These are phyloP conservation scores for Jatropha multifida DNA, from an alignment of 441 rosid species.

Conservation along the genomic window DNA sequence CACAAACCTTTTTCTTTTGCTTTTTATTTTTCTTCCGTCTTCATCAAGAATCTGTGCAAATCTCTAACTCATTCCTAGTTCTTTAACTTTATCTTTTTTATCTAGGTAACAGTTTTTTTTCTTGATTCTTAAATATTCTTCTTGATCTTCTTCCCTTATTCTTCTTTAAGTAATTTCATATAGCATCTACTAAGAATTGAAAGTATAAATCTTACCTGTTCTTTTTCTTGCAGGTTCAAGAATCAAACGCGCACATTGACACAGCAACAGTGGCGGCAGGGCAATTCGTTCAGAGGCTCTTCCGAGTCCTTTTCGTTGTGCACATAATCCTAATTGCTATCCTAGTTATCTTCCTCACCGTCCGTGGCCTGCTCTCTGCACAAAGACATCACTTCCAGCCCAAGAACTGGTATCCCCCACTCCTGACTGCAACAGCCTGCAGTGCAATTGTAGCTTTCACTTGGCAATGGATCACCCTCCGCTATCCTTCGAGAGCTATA, in stretches of 20 bases:
- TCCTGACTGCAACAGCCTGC: conserved; percentile 54
- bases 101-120: not conserved
- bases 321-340: conserved; percentile 50
- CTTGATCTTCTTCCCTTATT: not conserved
- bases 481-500: conserved; percentile 52
- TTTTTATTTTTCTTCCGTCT: conserved; percentile 2
- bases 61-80: not conserved
- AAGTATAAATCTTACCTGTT: not conserved
- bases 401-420: conserved; percentile 76
- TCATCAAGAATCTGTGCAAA: conserved; percentile 3
- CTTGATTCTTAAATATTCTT: not conserved
- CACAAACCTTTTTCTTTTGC: not conserved
- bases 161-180: not conserved
- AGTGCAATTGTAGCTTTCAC: conserved; percentile 49
- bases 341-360: conserved; percentile 48
- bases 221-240: conserved; percentile 47
- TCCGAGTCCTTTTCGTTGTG: conserved; percentile 49
- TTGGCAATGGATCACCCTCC: conserved; percentile 50
- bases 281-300: conserved; percentile 43
- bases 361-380: conserved; percentile 55
- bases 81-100: not conserved
- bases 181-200: conserved; percentile 11
- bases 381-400: conserved; percentile 56
- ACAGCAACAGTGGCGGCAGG: conserved; percentile 41
- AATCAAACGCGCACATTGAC: conserved; percentile 26